Evolutionary conservation across 2,329 filamentous ascomycete species (phyloP), one percentile per base, ranked within the genome.

Genomic region (Orbilia brochopaga): DNA sequence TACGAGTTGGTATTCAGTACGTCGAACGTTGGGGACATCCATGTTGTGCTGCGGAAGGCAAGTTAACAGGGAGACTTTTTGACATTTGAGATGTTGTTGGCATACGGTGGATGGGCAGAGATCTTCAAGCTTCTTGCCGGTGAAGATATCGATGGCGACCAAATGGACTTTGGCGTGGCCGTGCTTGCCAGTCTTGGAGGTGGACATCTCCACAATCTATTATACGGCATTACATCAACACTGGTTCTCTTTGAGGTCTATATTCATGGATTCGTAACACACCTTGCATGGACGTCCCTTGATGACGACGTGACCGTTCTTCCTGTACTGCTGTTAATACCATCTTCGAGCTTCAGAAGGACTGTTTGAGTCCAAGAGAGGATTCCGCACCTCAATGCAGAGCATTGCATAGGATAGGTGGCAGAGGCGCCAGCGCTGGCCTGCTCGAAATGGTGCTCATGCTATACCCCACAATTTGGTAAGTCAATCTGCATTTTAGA

Each of bases 181-280:
- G 90, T 99, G 94, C 91, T 99, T 99, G 85, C 94, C 94, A 78
- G 94, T 99, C 92, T 99, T 99, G 83, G 94, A 99, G 85, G 94
- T 99, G 78, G 92, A 96, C 95, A 99, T 99, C 81, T 99, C 94
- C 83, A 97, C 91, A 79, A 99, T 99, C 90, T 66, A 15, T 5
- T 13, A 57, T 30, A 2, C 2, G 17, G 44, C 32, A 40, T 32
- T 21, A 7, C 24, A 52, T 57, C 50, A 58, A 46, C 46, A 65
- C 11, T 52, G 10, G 1, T 30, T 1, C n/a, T 3, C 5, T 17
- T 17, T 19, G 21, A 2, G 10, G 24, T 24, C 40, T 21, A 27
- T 42, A 57, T 51, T 35, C 4, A 24, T 23, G 54, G 37, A 42
- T 27, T 24, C 19, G 1, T 32, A 42, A 53, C 55, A 17, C 24